Base-by-base conservation (phyloP, 2,329 filamentous ascomycete species). In the Didymella arachidicola region DNA sequence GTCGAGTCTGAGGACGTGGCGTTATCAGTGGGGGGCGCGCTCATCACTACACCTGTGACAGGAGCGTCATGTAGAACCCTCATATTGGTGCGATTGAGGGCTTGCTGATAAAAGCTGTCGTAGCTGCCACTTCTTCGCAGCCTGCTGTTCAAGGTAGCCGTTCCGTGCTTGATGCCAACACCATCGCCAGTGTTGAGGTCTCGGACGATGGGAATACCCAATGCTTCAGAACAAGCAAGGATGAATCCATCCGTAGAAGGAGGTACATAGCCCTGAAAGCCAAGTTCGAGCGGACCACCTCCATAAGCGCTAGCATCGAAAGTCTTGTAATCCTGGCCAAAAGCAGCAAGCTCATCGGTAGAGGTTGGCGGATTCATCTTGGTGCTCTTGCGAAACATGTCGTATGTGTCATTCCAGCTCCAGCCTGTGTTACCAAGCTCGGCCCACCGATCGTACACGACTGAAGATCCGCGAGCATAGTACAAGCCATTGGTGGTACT, bases 371-470 rank as follows among this genome's bases (percentile, higher is more conserved):
- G 61, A 45, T 72, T 73, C 54, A 75, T 65, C 22, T 63, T 69
- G 3, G 72, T 75, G 32, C 66, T 69, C 60, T 67, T 73, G 45
- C 42, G 50, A 36, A 73, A 73, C 0, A 67, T 46, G 2, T 53
- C 65, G 44, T 63, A 68, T 2, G 67, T 60, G 25, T 69, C 62
- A 7, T 63, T 29, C 68, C 67, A 71, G 1, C 79, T 78, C 86
- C 86, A 89, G 1, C 84, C 85, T 1, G 71, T 55, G 60, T 88
- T 88, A 1, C 86, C 86, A 8, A 87, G 70, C n/a, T 77, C 71
- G 38, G 79, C 81, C 86, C 86, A 88, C 1, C 78, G 78, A 68
- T 88, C 81, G 47, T 77, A 78, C 19, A 76, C 70, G 4, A 56
- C 67, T 7, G 66, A 57, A 26, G 67, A 69, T 12, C 70, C 77